Evolutionary conservation across 139 green algal species (phyloP).

Genomic region (Micractinium conductrix): DNA sequence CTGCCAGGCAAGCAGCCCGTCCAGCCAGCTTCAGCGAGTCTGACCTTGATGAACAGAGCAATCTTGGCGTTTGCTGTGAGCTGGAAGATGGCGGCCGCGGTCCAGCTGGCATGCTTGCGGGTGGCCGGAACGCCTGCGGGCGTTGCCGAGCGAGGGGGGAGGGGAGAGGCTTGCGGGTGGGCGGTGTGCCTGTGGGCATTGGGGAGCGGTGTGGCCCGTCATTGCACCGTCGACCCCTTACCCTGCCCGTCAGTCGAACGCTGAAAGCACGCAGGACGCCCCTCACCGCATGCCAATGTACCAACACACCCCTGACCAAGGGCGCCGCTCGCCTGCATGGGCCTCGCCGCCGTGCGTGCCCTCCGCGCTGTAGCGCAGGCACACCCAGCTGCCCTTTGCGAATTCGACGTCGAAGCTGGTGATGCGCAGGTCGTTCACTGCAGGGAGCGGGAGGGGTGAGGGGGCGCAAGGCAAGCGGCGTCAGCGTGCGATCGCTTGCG

Average conservation of each 20-base stretch:
- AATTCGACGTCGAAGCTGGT: not conserved
- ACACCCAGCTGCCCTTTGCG: slow-evolving; percentile 1
- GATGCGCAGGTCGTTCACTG: slow-evolving; percentile 2
- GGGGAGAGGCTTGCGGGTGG: too few relatives aligned
- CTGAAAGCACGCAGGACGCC: too few relatives aligned
- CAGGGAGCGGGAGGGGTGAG: not conserved
- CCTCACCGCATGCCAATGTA: not conserved
- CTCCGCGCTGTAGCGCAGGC: slow-evolving; percentile 8
- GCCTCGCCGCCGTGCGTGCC: not conserved
- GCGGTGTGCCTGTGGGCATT: too few relatives aligned
- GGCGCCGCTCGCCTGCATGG: not conserved
- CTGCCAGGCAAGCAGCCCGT: not conserved
- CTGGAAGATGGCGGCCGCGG: not conserved
- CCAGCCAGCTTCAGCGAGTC: not conserved
- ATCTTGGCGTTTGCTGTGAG: not conserved
- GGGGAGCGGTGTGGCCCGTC: too few relatives aligned
- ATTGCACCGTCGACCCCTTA: too few relatives aligned
- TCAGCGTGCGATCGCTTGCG: too few relatives aligned
- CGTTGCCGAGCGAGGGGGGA: not conserved
- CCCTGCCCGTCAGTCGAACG: too few relatives aligned
- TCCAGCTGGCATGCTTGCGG: not conserved
- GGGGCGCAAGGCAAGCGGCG: too few relatives aligned
- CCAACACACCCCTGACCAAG: too few relatives aligned
- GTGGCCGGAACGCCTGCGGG: not conserved
- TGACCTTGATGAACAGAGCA: too few relatives aligned